Percentiles rank a stretch among this genome's conserved stretches.
phyloP scores from a whole-genome alignment of 257 asterid genomes.

The Rauvolfia tetraphylla region DNA sequence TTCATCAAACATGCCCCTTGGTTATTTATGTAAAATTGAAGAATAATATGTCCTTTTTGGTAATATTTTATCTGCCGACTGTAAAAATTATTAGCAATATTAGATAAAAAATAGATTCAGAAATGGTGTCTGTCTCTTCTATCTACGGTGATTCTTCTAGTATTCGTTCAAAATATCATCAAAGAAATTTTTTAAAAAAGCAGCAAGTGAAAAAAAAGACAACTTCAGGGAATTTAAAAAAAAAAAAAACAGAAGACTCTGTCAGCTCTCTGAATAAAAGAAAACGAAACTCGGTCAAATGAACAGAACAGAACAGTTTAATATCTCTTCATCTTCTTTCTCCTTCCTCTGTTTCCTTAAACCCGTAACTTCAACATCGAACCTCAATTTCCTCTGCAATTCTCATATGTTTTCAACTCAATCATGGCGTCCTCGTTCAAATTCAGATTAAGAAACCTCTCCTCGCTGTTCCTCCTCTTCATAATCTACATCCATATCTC shows the following conservation, averaged over 20 bases:
- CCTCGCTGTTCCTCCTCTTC: not conserved
- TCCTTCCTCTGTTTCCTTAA: not conserved
- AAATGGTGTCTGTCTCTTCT: too few species aligned
- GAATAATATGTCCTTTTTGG: too few species aligned
- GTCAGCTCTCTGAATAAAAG: not conserved
- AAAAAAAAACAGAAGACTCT: not conserved
- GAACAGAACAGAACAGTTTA: not conserved
- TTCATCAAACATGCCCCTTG: too few species aligned
- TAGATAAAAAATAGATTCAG: too few species aligned
- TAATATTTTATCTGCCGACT: too few species aligned
- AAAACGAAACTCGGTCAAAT: not conserved
- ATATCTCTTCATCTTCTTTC: not conserved
- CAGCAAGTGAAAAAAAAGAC: too few species aligned
- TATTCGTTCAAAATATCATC: too few species aligned
- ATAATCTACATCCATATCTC: constrained; percentile 9
- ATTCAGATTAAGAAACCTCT: not conserved
- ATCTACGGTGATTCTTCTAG: too few species aligned
- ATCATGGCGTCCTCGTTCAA: constrained; percentile 18
- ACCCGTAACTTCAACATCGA: not conserved
- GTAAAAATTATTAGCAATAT: too few species aligned
- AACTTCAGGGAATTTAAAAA: too few species aligned
- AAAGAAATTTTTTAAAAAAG: too few species aligned
- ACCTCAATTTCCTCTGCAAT: not conserved
- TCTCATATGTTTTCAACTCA: constrained; percentile 12
- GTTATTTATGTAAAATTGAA: too few species aligned